Conservation (phyloP, 2,329 filamentous ascomycete species). For the Paraconiothyrium brasiliense region DNA sequence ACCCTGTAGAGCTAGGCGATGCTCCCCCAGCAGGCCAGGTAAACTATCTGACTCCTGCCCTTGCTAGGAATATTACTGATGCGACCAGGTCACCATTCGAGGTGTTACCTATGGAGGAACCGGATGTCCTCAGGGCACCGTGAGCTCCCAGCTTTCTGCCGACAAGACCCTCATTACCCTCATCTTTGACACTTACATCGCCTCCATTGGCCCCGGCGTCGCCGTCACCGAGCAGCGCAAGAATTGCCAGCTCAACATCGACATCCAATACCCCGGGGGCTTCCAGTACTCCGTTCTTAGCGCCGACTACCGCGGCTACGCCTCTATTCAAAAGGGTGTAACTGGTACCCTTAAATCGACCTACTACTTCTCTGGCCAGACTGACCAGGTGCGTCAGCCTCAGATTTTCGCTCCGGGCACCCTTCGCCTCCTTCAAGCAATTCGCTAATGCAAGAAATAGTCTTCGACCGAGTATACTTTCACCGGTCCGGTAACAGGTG, state of each 20-base stretch:
- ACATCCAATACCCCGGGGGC: constrained; percentile 61
- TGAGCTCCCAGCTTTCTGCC: constrained; percentile 54
- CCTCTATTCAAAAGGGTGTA: constrained; percentile 57
- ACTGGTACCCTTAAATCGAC: constrained; percentile 61
- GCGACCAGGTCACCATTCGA: constrained; percentile 53
- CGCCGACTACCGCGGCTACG: constrained; percentile 64
- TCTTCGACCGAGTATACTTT: constrained; percentile 52
- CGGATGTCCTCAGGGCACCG: constrained; percentile 57
- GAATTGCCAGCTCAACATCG: constrained; percentile 65
- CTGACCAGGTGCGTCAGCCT: constrained; percentile 47
- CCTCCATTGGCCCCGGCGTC: constrained; percentile 58
- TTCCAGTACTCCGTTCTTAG: constrained; percentile 64
- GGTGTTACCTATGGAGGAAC: constrained; percentile 59
- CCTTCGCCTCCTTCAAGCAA: not conserved
- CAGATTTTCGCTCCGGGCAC: not conserved
- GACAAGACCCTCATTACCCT: constrained; percentile 60
- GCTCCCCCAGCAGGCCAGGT: constrained; percentile 44
- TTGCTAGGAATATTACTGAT: constrained; percentile 24
- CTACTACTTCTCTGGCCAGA: constrained; percentile 64
- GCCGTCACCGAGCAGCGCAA: constrained; percentile 57
- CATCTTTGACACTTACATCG: constrained; percentile 63
- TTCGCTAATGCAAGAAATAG: constrained; percentile 32
- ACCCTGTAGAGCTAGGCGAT: constrained; percentile 33
- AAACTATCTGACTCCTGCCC: constrained; percentile 10
- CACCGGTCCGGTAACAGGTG: constrained; percentile 48